Base-by-base conservation (phyloP, 768 basidiomycete species). In the Russula dissimulans region DNA sequence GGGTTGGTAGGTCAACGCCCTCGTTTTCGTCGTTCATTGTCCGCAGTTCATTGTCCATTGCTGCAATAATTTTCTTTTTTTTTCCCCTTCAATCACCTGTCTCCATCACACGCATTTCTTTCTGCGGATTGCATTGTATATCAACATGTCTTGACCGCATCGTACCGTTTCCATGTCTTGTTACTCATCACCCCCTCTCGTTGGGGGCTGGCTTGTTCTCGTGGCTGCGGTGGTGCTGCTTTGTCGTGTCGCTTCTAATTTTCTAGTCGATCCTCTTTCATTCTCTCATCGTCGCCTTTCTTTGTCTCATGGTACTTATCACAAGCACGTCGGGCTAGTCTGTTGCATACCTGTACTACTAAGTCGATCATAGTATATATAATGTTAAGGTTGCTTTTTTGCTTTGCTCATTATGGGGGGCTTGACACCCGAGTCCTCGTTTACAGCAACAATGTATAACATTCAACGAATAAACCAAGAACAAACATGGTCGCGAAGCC, bases 1-100 rank as follows among this genome's bases (percentile, higher is more conserved):
- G 17, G 86, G 86, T 44, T 88, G 86, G 86, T 87, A 69, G 18
- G 2, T 18, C 18, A 34, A 41, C 8, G n/a, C 32, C 34, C 31
- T 34, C 9, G 41, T 6, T 10, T 53, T 32, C 18, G 26, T 47
- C 51, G 31, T 61, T n/a, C 12, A 32, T 44, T 47, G 29, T 42
- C 49, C 38, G 36, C 42, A 43, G 39, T 29, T 48, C 22, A 26
- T 26, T 47, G 29, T 42, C 49, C 38, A 42, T 46, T 47, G 39
- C 36, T 48, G 50, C 26, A 17, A 6, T 34, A 11, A 10, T 0
- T 18, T 26, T 44, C 0, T 6, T 39, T 51, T 45, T 45, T 53
- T 44, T 49, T 36, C 36, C 12, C 3, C 9, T 15, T 15, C 31
- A 31, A 26, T 46, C 18, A 26, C 22, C 22, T 29, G 17, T 34